Evolutionary conservation across 768 basidiomycete species (phyloP).

Genomic region (Lyophyllum shimeji): DNA sequence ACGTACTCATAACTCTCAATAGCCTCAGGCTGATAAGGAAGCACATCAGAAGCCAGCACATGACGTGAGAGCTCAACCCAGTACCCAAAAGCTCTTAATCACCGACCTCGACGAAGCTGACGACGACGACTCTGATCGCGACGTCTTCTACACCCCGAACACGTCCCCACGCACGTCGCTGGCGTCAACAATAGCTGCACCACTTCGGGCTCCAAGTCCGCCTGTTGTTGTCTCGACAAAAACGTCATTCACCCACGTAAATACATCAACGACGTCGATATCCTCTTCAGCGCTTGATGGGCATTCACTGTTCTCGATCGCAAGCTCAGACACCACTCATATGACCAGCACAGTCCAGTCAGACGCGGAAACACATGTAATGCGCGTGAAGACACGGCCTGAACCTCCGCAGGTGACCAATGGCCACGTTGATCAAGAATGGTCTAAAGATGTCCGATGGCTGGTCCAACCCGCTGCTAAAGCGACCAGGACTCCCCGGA

Average conservation of each 20-base stretch:
- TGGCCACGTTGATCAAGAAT: conserved; percentile 51
- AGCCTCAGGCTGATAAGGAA: conserved; percentile 3
- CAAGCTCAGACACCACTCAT: conserved; percentile 35
- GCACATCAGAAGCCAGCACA: conserved; percentile 9
- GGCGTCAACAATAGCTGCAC: conserved; percentile 29
- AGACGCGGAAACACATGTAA: conserved; percentile 25
- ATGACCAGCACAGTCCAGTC: conserved; percentile 33
- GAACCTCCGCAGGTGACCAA: conserved; percentile 15
- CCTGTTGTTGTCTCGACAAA: conserved; percentile 23
- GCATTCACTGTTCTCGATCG: conserved; percentile 40
- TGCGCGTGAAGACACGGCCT: conserved; percentile 15
- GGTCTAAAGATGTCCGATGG: conserved; percentile 70
- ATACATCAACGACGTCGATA: conserved; percentile 34
- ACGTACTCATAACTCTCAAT: conserved; percentile 4
- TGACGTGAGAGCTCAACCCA: conserved; percentile 16
- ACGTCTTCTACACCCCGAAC: conserved; percentile 64
- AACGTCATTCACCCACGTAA: conserved; percentile 19
- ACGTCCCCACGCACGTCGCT: conserved; percentile 53
- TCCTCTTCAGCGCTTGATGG: conserved; percentile 40
- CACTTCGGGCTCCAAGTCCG: conserved; percentile 26
- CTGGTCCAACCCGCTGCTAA: conserved; percentile 35
- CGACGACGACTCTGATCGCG: conserved; percentile 37
- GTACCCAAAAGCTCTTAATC: conserved; percentile 1
- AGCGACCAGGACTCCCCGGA: conserved; percentile 21
- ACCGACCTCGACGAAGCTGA: conserved; percentile 21